Base-by-base conservation (phyloP, 441 rosid genomes). In the Gossypium aridum region DNA sequence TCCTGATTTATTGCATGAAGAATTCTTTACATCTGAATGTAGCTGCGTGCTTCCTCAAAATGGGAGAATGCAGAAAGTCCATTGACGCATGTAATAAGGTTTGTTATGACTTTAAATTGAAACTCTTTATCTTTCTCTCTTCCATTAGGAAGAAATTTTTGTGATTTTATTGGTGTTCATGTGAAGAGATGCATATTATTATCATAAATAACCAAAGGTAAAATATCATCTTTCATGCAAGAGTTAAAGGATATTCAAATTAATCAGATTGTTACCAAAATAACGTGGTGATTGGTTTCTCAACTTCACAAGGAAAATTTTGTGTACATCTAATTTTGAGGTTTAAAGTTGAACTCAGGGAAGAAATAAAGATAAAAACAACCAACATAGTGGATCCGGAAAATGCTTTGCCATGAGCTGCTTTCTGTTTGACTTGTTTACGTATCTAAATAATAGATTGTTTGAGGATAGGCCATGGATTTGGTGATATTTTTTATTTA, bases 31-130 rank as follows among this genome's bases (percentile, higher is more conserved):
- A 92, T 83, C 84, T 96, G 73, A 96, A 96, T 87, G 88, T 96
- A 77, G 98, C 98, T 70, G 92, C 97, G 0, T 94, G 94, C 85
- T 80, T 85, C 81, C 94, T 94, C 72, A 96, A 96, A 86, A 39
- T 89, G 87, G 94, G 97, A 81, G 98, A 91, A 83, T 84, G 92
- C 87, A 90, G 81, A 71, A 96, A 92, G 85, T 89, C 97, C 76
- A 81, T 96, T 1, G 92, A 96, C 83, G 80, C 89, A 4, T 91
- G 98, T 85, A 89, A 91, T 83, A 94, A 96, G 98, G 98, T 96
- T 72, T 63, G 71, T 45, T 45, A 22, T 49, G 61, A 47, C 53
- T 56, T 64, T 9, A 51, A 64, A 73, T 39, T 47, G 63, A 6
- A 23, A 47, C 43, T 17, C 45, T 68, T 16, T 49, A 2, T 28